Evolutionary conservation across 768 basidiomycete genomes (phyloP).

Genomic region (Podaxis sp.): DNA sequence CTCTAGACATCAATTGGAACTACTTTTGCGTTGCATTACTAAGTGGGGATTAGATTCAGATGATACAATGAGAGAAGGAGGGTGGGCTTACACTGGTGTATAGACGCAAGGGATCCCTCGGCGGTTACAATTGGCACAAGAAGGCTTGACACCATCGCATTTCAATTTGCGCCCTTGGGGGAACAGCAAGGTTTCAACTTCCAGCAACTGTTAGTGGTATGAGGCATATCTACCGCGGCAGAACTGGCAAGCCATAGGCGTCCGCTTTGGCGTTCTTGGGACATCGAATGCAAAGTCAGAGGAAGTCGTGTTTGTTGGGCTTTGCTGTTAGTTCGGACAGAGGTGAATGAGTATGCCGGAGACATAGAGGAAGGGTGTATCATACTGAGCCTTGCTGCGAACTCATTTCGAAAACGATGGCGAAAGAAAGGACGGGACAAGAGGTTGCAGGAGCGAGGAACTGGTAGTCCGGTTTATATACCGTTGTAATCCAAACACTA

Average conservation of each 20-base stretch:
- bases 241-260: conserved; percentile 71
- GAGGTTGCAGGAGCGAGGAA: background rate
- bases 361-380: background rate
- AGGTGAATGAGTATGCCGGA: background rate
- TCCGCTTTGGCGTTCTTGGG: conserved; percentile 36
- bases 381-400: background rate
- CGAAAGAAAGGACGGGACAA: background rate
- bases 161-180: conserved; percentile 33
- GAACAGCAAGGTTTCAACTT: background rate
- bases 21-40: conserved; percentile 2
- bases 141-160: conserved; percentile 62
- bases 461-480: background rate
- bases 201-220: background rate
- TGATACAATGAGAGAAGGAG: background rate
- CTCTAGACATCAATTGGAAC: background rate
- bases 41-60: conserved; percentile 10
- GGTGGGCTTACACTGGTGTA: conserved; percentile 54
- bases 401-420: background rate
- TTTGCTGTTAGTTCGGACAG: background rate
- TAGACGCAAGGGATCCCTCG: conserved; percentile 58
- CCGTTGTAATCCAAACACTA: background rate
- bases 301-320: background rate
- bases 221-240: conserved; percentile 48
- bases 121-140: conserved; percentile 62
- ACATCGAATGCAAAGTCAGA: conserved; percentile 9